Base-by-base conservation (phyloP, 139 green algal genomes). In the Klebsormidium nitens region DNA sequence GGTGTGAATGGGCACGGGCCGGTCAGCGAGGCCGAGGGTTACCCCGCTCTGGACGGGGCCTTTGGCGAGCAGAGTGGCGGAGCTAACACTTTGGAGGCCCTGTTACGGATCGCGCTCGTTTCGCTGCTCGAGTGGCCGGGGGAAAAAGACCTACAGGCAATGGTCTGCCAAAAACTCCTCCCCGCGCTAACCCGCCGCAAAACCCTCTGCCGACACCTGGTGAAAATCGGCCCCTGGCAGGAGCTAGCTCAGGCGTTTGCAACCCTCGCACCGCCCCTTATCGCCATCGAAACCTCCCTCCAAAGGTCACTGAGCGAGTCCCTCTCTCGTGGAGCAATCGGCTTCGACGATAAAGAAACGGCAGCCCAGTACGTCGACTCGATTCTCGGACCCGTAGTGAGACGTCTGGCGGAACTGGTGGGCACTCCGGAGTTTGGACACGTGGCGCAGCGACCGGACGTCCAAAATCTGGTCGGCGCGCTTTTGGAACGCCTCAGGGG, bases 111-210 rank as follows among this genome's bases (percentile, higher is more conserved):
- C 1, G 63, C 59, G 3, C 52, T 57, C 26, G 47, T 39, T 0
- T 3, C 34, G 19, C 66, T 83, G 17, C 64, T 19, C 5, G 35
- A 26, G 14, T 83, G 66, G 66, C 73, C 59, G 3, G 77, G 77
- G 1, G 77, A 83, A 32, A 81, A 55, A 1, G 48, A 57, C 2
- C 38, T 83, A n/a, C 74, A 81, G 55, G 62, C 37, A 37, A 17
- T 31, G 32, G 66, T 39, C 1, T 32, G 28, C 2, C 49, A 39
- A 1, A 28, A 8, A 2, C 69, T 78, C n/a, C 48, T 78, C 34
- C 58, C 58, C 28, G 50, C 47, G 55, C 42, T 80, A 0, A 64
- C 47, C 4, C 52, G 57, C 6, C 55, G 66, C 2, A 57, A 38
- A 2, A 14, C 56, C 32, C 36, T 75, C 35, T 71, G 46, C 46